These are phyloP conservation scores for Henckelia pumila DNA, from an alignment of 257 asterid genomes.

Conservation along the genomic window DNA sequence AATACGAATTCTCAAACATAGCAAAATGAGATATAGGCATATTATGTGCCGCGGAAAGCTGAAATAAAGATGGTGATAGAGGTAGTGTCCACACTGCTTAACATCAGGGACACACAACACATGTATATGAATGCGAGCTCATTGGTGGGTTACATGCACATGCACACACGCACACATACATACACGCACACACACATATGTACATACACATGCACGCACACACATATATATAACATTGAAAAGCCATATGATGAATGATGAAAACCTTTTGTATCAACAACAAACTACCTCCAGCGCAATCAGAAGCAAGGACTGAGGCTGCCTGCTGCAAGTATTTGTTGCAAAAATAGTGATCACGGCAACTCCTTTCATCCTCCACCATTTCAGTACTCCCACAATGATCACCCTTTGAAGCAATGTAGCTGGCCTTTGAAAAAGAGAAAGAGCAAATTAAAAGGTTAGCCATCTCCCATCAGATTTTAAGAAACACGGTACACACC, in stretches of 20 bases:
- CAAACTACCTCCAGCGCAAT: slow-evolving; percentile 57
- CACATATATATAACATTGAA: slow-evolving; percentile 16
- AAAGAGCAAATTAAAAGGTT: slow-evolving; percentile 31
- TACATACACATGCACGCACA: no score
- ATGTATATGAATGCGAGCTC: no score
- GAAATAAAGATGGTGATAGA: slow-evolving; percentile 20
- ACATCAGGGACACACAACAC: slow-evolving; percentile 12
- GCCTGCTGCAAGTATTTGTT: slow-evolving; percentile 60
- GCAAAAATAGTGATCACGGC: slow-evolving; percentile 48
- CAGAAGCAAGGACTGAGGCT: slow-evolving; percentile 51
- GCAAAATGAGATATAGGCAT: no score
- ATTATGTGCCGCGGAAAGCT: no score
- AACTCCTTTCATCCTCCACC: slow-evolving; percentile 49
- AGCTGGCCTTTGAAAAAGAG: slow-evolving; percentile 67
- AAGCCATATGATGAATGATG: slow-evolving; percentile 18
- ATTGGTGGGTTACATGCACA: not conserved
- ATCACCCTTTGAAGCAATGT: slow-evolving; percentile 59
- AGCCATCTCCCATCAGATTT: slow-evolving; percentile 20
- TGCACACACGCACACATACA: no score
- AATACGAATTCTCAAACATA: no score
- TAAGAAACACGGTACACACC: slow-evolving; percentile 10
- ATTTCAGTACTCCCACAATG: slow-evolving; percentile 41
- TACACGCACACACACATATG: not conserved
- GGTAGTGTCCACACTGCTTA: slow-evolving; percentile 6
- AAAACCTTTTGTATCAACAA: slow-evolving; percentile 16